These are phyloP conservation scores for Penicillium lividum DNA, from an alignment of 495 filamentous ascomycete species.

Conservation along the genomic window DNA sequence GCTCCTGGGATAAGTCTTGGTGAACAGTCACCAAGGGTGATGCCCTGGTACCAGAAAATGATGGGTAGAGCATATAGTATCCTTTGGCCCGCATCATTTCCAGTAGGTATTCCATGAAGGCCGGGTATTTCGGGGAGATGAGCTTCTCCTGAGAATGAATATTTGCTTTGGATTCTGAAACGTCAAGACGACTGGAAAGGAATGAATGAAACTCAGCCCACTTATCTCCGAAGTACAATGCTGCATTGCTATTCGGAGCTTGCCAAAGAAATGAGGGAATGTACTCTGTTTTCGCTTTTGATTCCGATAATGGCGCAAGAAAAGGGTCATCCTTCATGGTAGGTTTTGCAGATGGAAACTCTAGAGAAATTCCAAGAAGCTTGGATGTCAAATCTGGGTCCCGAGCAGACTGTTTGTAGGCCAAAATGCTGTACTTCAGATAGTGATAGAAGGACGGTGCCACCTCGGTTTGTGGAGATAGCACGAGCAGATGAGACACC, in stretches of 20 bases:
- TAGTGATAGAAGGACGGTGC: slow-evolving; percentile 79
- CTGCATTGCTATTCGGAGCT: slow-evolving; percentile 75
- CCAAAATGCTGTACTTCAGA: slow-evolving; percentile 70
- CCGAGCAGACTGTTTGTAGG: slow-evolving; percentile 67
- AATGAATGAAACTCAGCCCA: slow-evolving; percentile 82
- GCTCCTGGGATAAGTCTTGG: slow-evolving; percentile 66
- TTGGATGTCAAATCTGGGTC: slow-evolving; percentile 38
- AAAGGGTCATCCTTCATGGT: slow-evolving; percentile 58
- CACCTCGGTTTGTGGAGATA: slow-evolving; percentile 75
- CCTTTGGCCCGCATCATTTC: slow-evolving; percentile 70
- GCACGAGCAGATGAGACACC: slow-evolving; percentile 69
- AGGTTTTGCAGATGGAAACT: slow-evolving; percentile 61
- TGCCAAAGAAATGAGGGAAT: slow-evolving; percentile 75
- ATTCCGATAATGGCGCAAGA: slow-evolving; percentile 41
- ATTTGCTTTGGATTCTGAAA: slow-evolving; percentile 43
- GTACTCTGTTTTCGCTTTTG: slow-evolving; percentile 19
- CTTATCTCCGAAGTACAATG: slow-evolving; percentile 77
- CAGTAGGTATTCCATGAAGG: slow-evolving; percentile 76
- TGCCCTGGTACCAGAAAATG: slow-evolving; percentile 41
- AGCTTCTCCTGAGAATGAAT: slow-evolving; percentile 29
- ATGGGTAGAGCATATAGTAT: slow-evolving; percentile 75
- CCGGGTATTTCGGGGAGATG: slow-evolving; percentile 62
- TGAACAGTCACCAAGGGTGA: slow-evolving; percentile 66
- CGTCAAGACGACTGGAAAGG: slow-evolving; percentile 56
- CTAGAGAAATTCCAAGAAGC: slow-evolving; percentile 74